Conservation (phyloP, 495 filamentous ascomycete species). For the Poronia punctata region DNA sequence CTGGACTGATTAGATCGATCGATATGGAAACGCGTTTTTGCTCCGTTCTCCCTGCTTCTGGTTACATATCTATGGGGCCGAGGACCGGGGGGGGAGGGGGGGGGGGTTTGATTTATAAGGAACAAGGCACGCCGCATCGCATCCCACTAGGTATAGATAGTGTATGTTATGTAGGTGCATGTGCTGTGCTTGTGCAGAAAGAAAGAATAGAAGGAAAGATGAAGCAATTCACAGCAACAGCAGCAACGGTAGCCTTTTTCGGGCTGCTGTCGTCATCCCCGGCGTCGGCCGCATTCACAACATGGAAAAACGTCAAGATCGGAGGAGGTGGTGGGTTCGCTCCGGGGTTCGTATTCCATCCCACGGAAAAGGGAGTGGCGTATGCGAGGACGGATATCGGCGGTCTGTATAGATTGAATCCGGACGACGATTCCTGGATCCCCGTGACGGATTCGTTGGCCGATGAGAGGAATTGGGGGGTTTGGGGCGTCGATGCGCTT, state of each 20-base stretch:
- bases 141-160: too few species aligned
- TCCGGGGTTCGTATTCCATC: constrained; percentile 53
- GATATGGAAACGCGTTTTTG: too few species aligned
- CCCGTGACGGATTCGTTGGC: constrained; percentile 46
- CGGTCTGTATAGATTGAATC: constrained; percentile 51
- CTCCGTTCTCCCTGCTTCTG: too few species aligned
- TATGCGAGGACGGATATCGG: constrained; percentile 60
- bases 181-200: too few species aligned
- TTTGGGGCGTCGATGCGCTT: constrained; percentile 54
- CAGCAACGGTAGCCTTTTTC: too few species aligned
- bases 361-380: constrained; percentile 47
- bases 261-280: constrained; percentile 28
- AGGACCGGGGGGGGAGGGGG: too few species aligned
- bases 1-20: too few species aligned
- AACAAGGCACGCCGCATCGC: too few species aligned
- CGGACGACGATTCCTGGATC: constrained; percentile 51
- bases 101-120: too few species aligned
- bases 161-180: too few species aligned
- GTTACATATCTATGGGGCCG: too few species aligned
- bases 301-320: constrained; percentile 41
- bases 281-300: constrained; percentile 29
- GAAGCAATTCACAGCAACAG: constrained; percentile 26
- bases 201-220: too few species aligned
- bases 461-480: constrained; percentile 44
- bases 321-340: constrained; percentile 56